Conservation (phyloP, 2,329 filamentous ascomycete genomes). For the Ceratocystis eucalypticola region DNA sequence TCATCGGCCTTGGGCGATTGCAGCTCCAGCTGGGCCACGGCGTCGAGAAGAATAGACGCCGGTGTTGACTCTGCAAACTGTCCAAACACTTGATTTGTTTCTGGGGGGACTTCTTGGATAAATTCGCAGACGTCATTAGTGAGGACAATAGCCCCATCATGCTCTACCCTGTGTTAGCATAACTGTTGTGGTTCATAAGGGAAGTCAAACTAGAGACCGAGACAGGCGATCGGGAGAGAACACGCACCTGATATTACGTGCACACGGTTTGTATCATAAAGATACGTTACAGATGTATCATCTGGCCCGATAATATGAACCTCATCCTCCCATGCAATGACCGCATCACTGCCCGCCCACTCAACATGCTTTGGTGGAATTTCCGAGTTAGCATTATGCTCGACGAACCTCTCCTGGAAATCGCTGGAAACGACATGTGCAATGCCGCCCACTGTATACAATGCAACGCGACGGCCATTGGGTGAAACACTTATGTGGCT, state of each 20-base stretch:
- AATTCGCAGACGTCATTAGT: conserved; percentile 96
- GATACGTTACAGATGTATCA: conserved; percentile 61
- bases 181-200: not conserved
- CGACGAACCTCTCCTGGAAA: conserved; percentile 81
- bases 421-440: conserved; percentile 91
- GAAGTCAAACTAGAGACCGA: conserved; percentile 16
- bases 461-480: conserved; percentile 72
- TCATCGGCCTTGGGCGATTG: conserved; percentile 96
- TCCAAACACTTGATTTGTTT: conserved; percentile 78
- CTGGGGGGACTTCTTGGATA: conserved; percentile 79
- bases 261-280: conserved; percentile 79
- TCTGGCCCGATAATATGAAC: conserved; percentile 84
- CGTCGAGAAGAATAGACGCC: conserved; percentile 85
- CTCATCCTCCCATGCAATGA: conserved; percentile 96
- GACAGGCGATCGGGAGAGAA: not conserved
- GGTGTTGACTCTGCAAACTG: conserved; percentile 79
- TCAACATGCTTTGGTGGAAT: conserved; percentile 77
- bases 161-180: conserved; percentile 30
- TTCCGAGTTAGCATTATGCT: conserved; percentile 78
- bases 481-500: conserved; percentile 82
- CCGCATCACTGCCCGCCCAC: conserved; percentile 93
- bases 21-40: conserved; percentile 76
- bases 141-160: conserved; percentile 77
- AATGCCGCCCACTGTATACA: conserved; percentile 74
- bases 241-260: conserved; percentile 68